Percentiles rank a stretch among this genome's conserved stretches.
Conservation (phyloP, 192 early-diverging fungal genomes). For the Spizellomyces sp. region DNA sequence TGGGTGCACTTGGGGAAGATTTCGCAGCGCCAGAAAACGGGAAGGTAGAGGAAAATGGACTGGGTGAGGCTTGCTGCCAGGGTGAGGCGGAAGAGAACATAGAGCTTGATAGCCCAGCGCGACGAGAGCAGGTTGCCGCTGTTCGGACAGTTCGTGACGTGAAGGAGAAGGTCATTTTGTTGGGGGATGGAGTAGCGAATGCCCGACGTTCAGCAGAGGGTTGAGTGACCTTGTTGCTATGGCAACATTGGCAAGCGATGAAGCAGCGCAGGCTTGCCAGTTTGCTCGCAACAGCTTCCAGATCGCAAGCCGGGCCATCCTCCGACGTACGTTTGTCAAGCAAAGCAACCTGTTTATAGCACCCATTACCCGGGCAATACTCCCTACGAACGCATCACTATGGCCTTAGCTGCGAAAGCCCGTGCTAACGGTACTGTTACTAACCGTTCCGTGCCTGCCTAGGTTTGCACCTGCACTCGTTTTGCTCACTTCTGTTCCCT, state of each 20-base stretch:
- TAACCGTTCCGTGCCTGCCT: neutral
- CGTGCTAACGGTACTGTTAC: slow-evolving; percentile 23
- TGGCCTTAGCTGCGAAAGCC: slow-evolving; percentile 29
- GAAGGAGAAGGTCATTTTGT: no score
- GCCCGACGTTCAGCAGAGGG: no score
- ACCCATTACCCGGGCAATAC: neutral
- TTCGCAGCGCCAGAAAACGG: neutral
- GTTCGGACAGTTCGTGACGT: no score
- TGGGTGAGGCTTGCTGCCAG: no score
- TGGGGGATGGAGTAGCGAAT: no score
- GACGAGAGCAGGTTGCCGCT: no score
- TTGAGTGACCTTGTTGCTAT: neutral
- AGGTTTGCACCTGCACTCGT: no score
- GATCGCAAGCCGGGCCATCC: neutral
- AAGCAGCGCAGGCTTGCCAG: neutral
- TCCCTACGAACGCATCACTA: neutral
- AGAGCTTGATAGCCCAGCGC: no score
- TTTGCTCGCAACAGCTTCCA: neutral
- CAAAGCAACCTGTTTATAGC: neutral
- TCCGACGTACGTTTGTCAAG: neutral
- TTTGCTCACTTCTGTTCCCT: neutral
- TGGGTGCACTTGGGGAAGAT: neutral
- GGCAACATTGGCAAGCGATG: neutral
- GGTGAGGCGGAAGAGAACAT: no score
- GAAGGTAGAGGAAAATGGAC: neutral